Evolutionary conservation across 257 asterid species (phyloP).

Genomic region (Solanum appendiculatum): DNA sequence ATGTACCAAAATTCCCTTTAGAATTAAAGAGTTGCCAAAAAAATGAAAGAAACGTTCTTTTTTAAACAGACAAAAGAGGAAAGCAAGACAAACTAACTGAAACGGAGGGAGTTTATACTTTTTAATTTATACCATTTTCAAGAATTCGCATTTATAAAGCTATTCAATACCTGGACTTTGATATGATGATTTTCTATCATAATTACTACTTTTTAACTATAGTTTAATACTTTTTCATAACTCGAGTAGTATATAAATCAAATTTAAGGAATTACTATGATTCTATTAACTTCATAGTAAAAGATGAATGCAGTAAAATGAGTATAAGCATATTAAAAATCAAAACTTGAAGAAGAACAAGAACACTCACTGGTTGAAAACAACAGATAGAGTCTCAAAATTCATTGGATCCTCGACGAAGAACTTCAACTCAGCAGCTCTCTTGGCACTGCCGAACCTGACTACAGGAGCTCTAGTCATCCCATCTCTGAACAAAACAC

Average conservation of each 20-base stretch:
- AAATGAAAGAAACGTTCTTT: neutral
- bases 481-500: conserved; percentile 32
- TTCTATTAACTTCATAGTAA: neutral
- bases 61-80: neutral
- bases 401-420: conserved; percentile 37
- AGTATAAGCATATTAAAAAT: neutral
- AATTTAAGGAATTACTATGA: neutral
- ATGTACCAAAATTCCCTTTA: neutral
- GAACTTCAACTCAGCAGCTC: conserved; percentile 43
- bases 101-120: neutral
- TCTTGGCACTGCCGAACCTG: conserved; percentile 33
- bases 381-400: conserved; percentile 29
- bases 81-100: neutral
- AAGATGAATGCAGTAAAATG: neutral
- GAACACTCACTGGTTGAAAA: conserved; percentile 35
- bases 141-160: neutral
- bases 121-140: neutral
- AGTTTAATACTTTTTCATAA: neutral
- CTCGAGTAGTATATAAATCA: neutral
- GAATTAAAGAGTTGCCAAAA: neutral
- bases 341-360: neutral
- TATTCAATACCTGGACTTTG: neutral
- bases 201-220: neutral
- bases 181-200: neutral
- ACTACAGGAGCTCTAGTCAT: conserved; percentile 58